phyloP scores from a whole-genome alignment of 2,329 filamentous ascomycete genomes.

The Cytospora chrysosperma region DNA sequence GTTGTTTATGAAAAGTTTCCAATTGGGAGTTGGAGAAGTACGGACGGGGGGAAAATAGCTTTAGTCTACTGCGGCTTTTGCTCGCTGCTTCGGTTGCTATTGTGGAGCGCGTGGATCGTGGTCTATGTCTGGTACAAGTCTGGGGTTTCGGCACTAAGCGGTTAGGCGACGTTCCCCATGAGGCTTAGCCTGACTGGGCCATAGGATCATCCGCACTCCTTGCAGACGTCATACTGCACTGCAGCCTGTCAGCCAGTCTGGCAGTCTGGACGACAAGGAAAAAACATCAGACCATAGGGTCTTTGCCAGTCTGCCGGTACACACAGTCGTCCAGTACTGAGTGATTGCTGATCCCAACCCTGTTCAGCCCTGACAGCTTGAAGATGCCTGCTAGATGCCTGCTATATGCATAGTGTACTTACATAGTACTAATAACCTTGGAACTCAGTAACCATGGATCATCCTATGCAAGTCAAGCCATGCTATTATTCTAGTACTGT shows the following conservation, averaged over 20 bases:
- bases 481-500: no score
- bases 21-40: constrained; percentile 5
- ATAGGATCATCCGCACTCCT: constrained; percentile 1
- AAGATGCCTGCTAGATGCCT: no score
- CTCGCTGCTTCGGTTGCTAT: constrained; percentile 5
- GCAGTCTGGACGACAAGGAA: no score
- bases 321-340: no score
- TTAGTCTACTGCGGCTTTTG: background rate
- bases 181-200: constrained; percentile 5
- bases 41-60: constrained; percentile 11
- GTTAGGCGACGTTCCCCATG: constrained; percentile 9
- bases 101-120: constrained; percentile 11
- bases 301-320: no score
- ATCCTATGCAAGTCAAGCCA: no score
- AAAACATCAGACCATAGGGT: no score
- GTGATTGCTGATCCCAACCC: no score
- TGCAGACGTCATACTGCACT: background rate
- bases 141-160: constrained; percentile 8
- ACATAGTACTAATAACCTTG: no score
- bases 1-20: constrained; percentile 17
- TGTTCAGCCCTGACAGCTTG: no score
- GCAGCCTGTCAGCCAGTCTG: background rate
- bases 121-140: background rate
- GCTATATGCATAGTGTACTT: no score
- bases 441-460: no score